A percentile compares a stretch with the other conserved stretches of the same genome.
Conservation (phyloP, 2,329 filamentous ascomycete genomes). For the Diaporthe nobilis region DNA sequence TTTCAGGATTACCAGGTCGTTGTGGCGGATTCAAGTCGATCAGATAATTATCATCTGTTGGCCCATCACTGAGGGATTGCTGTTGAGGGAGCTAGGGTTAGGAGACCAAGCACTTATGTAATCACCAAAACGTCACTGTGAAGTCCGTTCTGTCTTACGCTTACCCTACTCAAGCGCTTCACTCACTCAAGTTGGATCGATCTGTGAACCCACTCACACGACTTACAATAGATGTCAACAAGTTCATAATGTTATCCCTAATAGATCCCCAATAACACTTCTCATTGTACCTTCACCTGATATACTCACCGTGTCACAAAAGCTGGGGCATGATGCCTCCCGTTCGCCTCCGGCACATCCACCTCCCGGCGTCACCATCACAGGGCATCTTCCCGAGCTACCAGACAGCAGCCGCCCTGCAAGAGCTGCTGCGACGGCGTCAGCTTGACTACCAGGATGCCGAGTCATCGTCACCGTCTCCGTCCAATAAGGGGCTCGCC, state of each 20-base stretch:
- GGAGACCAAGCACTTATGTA: conserved; percentile 1
- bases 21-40: background rate
- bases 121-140: background rate
- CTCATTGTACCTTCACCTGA: background rate
- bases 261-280: background rate
- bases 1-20: background rate
- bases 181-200: background rate
- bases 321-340: conserved; percentile 5
- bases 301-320: background rate
- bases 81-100: background rate
- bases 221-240: background rate
- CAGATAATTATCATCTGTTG: background rate
- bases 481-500: conserved; percentile 42
- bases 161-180: background rate
- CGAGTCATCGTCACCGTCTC: conserved; percentile 38
- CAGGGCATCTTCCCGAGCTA: conserved; percentile 52
- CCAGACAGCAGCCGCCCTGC: conserved; percentile 54
- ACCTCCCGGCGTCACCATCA: conserved; percentile 50
- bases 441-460: conserved; percentile 72
- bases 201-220: background rate
- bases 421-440: conserved; percentile 56
- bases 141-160: background rate
- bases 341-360: conserved; percentile 54
- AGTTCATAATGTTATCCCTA: background rate
- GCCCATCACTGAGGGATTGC: background rate